These are phyloP conservation scores for Cytospora mali DNA, from an alignment of 2,329 filamentous ascomycete species.

Conservation along the genomic window DNA sequence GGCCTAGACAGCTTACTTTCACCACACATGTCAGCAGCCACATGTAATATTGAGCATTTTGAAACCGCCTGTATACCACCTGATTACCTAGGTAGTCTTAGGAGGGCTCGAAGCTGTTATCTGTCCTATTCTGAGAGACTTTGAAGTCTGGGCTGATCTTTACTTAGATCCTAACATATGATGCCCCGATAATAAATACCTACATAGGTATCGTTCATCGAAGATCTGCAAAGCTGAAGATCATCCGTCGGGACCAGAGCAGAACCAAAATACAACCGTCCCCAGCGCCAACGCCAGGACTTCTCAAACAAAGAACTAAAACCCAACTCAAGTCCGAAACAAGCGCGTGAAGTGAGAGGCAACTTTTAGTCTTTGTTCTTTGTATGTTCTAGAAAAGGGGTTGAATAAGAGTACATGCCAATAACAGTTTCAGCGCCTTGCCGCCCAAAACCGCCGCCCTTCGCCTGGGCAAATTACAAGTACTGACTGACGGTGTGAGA, in stretches of 20 bases:
- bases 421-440: neutral
- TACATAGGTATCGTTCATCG: neutral
- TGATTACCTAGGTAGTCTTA: neutral
- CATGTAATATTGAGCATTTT: neutral
- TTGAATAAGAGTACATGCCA: neutral
- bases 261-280: too few species aligned
- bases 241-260: neutral
- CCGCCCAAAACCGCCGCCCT: neutral
- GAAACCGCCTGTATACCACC: neutral
- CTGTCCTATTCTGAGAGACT: conserved; percentile 1
- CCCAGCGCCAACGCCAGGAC: too few species aligned
- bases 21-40: conserved; percentile 7
- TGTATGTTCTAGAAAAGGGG: neutral
- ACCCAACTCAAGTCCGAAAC: conserved; percentile 2
- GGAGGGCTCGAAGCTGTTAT: conserved; percentile 6
- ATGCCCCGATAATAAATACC: neutral
- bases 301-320: neutral
- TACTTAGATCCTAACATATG: too few species aligned
- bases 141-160: too few species aligned
- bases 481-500: neutral
- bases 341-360: neutral
- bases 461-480: neutral
- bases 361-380: conserved; percentile 7
- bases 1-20: neutral
- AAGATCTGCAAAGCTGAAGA: neutral